Base-by-base conservation (phyloP, 352 stramenopile species). In the Peronospora belbahrii region DNA sequence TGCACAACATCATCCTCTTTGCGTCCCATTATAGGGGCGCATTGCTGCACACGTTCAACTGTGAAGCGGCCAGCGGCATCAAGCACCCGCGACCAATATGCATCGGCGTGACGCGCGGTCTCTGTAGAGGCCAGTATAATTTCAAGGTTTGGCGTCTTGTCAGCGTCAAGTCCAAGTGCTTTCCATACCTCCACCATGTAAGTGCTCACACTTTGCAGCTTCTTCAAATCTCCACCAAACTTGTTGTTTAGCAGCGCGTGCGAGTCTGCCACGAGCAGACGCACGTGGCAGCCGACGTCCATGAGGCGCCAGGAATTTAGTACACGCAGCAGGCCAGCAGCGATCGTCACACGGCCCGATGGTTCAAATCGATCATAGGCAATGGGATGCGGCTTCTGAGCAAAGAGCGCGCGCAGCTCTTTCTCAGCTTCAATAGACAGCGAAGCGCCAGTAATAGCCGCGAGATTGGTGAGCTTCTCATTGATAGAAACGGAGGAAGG, bases 241-340 rank as follows among this genome's bases (percentile, higher is more conserved):
- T 99, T 99, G 77, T 99, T 98, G 71, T 99, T 99, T 70, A 99
- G 95, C 50, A 99, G 75, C 17, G 96, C 97, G 74, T 99, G 98
- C 80, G 95, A 97, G 75, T 99, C 97, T 4, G 96, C 97, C 7
- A 99, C 94, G 81, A 96, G 98, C 59, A 99, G 97, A 60, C 96
- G 93, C 62, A 99, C 98, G 28, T 93, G 94, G 35, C 91, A 96
- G 19, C 95, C 96, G 7, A 82, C 78, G 4, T 63, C 67, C 20
- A 97, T 96, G 11, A 92, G 64, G n/a, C 76, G 68, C 50, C 74
- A 64, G 35, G 98, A 95, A 63, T 99, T 99, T 50, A 99, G 89
- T 13, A 90, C 87, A 33, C 94, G 85, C 59, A 97, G 74, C 37
- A 97, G 65, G 1, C 92, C 91, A 46, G 97, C 83, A 7, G 97